Percentiles rank a stretch among this genome's conserved stretches.
These are phyloP conservation scores for Cystobasidium tubakii DNA, from an alignment of 768 basidiomycete genomes.

Conservation along the genomic window DNA sequence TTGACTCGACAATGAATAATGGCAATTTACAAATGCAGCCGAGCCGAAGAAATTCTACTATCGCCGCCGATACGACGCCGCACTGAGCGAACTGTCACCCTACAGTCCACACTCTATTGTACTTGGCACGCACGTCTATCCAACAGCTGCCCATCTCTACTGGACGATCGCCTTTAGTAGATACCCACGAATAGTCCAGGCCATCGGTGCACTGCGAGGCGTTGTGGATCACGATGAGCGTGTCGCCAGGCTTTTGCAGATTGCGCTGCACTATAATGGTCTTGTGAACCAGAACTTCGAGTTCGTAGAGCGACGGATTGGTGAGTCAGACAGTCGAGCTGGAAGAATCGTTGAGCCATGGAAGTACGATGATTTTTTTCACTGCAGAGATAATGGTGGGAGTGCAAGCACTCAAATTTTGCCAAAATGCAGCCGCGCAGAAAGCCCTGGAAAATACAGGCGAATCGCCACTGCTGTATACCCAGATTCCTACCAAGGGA, in stretches of 20 bases:
- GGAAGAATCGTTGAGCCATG: no score
- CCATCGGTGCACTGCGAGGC: not conserved
- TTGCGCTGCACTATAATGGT: not conserved
- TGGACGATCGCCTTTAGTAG: not conserved
- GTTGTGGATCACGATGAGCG: not conserved
- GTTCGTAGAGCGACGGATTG: not conserved
- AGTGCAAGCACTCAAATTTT: conserved; percentile 2
- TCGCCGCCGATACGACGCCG: not conserved
- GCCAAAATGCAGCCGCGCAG: not conserved
- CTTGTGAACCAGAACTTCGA: not conserved
- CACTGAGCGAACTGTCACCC: not conserved
- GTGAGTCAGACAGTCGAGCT: not conserved
- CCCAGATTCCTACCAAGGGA: not conserved
- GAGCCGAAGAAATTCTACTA: not conserved
- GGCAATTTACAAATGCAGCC: not conserved
- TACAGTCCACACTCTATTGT: conserved; percentile 1
- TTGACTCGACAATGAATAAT: no score
- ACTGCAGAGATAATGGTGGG: not conserved
- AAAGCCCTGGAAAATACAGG: not conserved
- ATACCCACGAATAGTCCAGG: not conserved
- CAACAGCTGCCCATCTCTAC: conserved; percentile 5
- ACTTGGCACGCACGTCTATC: not conserved
- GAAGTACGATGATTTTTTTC: not conserved
- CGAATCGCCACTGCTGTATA: not conserved
- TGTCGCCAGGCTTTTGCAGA: not conserved